Base-by-base conservation (phyloP, 495 filamentous ascomycete genomes). In the Darksidea phi region DNA sequence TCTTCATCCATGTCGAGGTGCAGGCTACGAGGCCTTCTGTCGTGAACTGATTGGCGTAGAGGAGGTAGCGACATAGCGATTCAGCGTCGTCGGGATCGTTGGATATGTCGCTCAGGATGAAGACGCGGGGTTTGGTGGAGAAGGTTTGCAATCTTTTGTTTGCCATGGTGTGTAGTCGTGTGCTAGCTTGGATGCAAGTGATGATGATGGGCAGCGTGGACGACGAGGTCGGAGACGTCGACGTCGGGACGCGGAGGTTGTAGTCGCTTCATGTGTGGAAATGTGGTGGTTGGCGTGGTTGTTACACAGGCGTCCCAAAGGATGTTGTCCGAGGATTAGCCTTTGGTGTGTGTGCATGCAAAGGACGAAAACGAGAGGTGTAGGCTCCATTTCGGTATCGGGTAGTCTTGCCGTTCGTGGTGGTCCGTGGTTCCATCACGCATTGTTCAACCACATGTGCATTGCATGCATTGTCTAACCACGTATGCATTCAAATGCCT, bases 71-170 rank as follows among this genome's bases (percentile, higher is more conserved):
- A 24, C 72, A 70, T 2, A 79, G 63, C 0, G 76, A 78, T 47
- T 77, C 72, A 7, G 74, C 70, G 63, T 78, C 77, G 47, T 77
- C 76, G 6, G 75, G 74, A 59, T 79, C 77, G 53, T 77, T 78
- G 41, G 71, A 73, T 43, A 77, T 78, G 57, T 79, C 77, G 1
- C 72, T 74, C 28, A 79, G 69, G 50, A 79, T 72, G 64, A 77
- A 76, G 20, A 78, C 71, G 45, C 75, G 72, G 13, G 74, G 71
- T 48, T 64, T 66, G 48, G 51, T 59, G 5, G 55, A 3, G 51
- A 51, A 61, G 1, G 34, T 48, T 26, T 50, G 51, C 28, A 63
- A 52, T 5, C 38, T 54, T 41, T 32, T 41, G 11, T 47, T 50
- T 48, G 38, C 49, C 17, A 20, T 47, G 38, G 48, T 1, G 12